These are phyloP conservation scores for Sarocladiaceae sp. DNA, from an alignment of 2,329 filamentous ascomycete species.

Conservation along the genomic window DNA sequence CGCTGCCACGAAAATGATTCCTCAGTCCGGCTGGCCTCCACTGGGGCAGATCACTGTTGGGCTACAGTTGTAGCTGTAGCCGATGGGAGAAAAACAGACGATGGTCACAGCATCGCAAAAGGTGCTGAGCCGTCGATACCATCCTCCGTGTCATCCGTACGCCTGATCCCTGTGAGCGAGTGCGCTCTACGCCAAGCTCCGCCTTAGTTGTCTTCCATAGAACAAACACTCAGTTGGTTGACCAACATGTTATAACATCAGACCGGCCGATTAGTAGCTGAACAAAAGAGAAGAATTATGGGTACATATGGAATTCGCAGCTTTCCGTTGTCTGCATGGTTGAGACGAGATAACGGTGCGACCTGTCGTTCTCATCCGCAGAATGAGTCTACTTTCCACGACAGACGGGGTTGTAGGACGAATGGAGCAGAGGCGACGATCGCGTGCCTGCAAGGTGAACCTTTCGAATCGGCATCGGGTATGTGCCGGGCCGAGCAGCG, in stretches of 20 bases:
- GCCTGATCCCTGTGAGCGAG: constrained; percentile 2
- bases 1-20: too few relatives aligned
- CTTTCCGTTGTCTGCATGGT: background rate
- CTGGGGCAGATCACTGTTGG: too few relatives aligned
- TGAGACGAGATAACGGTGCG: background rate
- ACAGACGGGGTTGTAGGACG: too few relatives aligned
- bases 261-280: background rate
- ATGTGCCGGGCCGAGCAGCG: background rate
- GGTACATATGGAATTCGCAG: background rate
- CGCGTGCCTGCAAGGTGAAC: too few relatives aligned
- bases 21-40: too few relatives aligned
- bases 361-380: too few relatives aligned
- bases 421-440: background rate
- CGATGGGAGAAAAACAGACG: too few relatives aligned
- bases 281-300: constrained; percentile 5
- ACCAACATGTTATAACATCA: background rate
- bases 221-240: background rate
- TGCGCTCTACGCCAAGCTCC: constrained; percentile 8
- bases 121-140: too few relatives aligned
- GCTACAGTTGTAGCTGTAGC: too few relatives aligned
- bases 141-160: too few relatives aligned
- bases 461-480: background rate
- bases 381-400: too few relatives aligned
- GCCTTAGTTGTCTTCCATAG: background rate
- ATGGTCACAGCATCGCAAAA: too few relatives aligned